Base-by-base conservation (phyloP, 2,329 filamentous ascomycete genomes). In the Diaporthe caulivora region DNA sequence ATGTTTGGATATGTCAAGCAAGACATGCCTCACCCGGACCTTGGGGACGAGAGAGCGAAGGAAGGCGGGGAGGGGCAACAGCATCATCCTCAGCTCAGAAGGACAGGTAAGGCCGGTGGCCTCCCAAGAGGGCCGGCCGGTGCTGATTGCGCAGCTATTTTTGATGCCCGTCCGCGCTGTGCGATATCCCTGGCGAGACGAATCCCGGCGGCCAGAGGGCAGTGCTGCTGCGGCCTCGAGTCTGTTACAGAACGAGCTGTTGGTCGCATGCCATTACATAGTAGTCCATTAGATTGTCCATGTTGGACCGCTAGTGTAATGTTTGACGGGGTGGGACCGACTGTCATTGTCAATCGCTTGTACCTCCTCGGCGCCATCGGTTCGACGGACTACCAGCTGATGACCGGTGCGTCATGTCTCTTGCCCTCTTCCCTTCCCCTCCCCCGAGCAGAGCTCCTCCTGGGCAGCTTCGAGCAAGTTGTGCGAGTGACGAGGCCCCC, bases 241-340 rank as follows among this genome's bases (percentile, higher is more conserved):
- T 57, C 51, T 69, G 71, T 69, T 69, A 69, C 71, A 72, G 71
- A 69, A 67, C n/a, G 21, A 40, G 31, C 44, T 55, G 44, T 72
- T 57, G 60, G 53, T 40, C 53, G 42, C 71, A 68, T 68, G 54
- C 70, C 57, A 70, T 55, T 58, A n/a, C n/a, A n/a, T n/a, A n/a
- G n/a, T n/a, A 70, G 51, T 47, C 47, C 49, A 42, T 44, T 57
- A 44, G 53, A 49, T 37, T 71, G 60, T 53, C 21, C 62, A 67
- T 53, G 37, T 11, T 11, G 44, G 17, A 21, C 31, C 60, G 31
- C 62, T 67, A 53, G 62, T 67, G 29, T 18, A 29, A 53, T 67
- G 47, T 69, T 69, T 58, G 42, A n/a, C 53, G 40, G 44, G 47
- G 37, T 40, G 37, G 47, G 64, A 72, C 53, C 29, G 55, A 17